These are phyloP conservation scores for Psilocybe sp. DNA, from an alignment of 768 basidiomycete genomes.

Conservation along the genomic window DNA sequence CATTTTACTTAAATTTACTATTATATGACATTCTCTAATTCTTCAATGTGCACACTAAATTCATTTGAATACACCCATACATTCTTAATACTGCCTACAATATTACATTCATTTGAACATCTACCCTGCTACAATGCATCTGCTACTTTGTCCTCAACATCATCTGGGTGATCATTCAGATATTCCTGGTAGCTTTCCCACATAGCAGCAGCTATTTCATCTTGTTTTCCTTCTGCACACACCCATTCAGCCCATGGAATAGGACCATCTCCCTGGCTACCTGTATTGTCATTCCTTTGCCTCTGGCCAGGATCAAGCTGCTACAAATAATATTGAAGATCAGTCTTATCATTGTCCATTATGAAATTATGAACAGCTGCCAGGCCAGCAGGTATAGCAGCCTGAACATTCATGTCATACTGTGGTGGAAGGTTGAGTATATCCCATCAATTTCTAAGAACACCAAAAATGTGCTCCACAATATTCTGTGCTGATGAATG, in stretches of 20 bases:
- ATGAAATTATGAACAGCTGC: conserved; percentile 23
- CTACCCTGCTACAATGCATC: too few species aligned
- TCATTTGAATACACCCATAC: too few species aligned
- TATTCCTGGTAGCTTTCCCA: conserved; percentile 14
- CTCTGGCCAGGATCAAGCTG: conserved; percentile 1
- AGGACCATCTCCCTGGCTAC: conserved; percentile 10
- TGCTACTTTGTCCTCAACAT: conserved; percentile 2
- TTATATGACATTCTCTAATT: too few species aligned
- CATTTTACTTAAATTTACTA: too few species aligned
- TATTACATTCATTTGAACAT: too few species aligned
- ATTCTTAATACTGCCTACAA: too few species aligned
- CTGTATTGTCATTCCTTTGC: neutral
- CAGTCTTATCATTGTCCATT: conserved; percentile 12
- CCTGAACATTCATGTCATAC: conserved; percentile 16
- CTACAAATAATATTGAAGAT: conserved; percentile 7
- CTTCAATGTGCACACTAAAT: too few species aligned
- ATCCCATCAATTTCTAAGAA: conserved; percentile 24
- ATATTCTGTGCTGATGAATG: conserved; percentile 37
- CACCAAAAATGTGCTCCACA: conserved; percentile 36
- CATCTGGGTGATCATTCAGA: conserved; percentile 6
- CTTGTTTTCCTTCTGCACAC: conserved; percentile 4
- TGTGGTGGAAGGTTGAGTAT: conserved; percentile 17
- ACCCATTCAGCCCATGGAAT: conserved; percentile 9
- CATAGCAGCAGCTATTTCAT: conserved; percentile 15
- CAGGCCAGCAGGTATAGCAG: conserved; percentile 17